Percentiles rank a stretch among this genome's conserved stretches.
Evolutionary conservation across 2,329 filamentous ascomycete genomes (phyloP).

Genomic region (Colletotrichum siamense): DNA sequence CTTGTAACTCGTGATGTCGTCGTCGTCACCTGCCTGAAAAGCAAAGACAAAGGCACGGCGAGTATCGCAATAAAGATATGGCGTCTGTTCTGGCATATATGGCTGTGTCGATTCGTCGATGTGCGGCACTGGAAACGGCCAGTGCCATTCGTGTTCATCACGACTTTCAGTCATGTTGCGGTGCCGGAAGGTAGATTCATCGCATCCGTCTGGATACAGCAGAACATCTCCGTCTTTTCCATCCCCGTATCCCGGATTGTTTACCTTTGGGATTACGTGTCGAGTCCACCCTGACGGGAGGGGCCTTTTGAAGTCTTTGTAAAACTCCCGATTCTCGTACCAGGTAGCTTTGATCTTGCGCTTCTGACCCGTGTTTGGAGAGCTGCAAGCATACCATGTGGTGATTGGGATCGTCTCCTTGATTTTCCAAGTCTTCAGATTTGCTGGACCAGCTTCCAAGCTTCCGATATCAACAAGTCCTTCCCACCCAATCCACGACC

Average conservation of each 20-base stretch:
- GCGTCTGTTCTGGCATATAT: neutral
- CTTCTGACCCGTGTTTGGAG: neutral
- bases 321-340: neutral
- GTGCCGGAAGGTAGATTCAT: neutral
- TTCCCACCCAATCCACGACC: neutral
- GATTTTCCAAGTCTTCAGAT: too few relatives aligned
- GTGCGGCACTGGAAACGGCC: neutral
- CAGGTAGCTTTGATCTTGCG: neutral
- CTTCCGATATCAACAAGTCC: neutral
- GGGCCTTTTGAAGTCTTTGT: neutral
- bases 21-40: too few relatives aligned
- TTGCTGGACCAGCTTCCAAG: neutral
- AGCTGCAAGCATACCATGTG: neutral
- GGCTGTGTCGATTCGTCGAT: neutral
- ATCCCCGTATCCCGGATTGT: neutral
- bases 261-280: neutral
- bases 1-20: neutral
- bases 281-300: neutral
- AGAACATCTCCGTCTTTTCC: too few relatives aligned
- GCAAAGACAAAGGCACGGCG: neutral
- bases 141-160: neutral
- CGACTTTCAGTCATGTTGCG: neutral
- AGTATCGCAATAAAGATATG: neutral
- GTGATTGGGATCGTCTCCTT: neutral
- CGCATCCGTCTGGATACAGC: too few relatives aligned